Percentiles rank a stretch among this genome's conserved stretches.
Evolutionary conservation across 2,329 filamentous ascomycete genomes (phyloP).

Genomic region (Colletotrichum viniferum): DNA sequence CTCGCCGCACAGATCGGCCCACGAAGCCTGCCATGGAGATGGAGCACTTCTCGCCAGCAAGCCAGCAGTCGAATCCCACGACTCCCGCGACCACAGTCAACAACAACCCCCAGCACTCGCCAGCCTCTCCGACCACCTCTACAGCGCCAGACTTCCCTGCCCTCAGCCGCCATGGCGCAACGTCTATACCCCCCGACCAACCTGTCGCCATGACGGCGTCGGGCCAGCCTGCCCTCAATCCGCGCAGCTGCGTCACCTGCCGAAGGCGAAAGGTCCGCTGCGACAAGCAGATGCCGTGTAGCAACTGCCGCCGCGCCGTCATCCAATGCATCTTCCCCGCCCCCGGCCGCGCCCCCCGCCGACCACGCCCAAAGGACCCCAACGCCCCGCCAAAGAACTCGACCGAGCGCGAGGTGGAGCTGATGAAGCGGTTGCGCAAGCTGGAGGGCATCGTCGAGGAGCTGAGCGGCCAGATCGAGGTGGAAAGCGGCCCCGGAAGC

Average conservation of each 20-base stretch:
- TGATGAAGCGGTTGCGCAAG: constrained; percentile 74
- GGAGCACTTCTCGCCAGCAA: constrained; percentile 8
- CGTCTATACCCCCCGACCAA: constrained; percentile 19
- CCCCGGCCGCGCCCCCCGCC: constrained; percentile 73
- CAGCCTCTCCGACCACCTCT: constrained; percentile 1
- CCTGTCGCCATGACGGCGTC: constrained; percentile 20
- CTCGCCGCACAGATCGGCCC: not conserved
- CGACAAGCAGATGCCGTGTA: constrained; percentile 78
- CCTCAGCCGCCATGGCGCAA: constrained; percentile 16
- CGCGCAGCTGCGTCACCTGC: constrained; percentile 55
- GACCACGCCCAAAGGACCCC: constrained; percentile 67
- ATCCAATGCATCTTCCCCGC: constrained; percentile 78
- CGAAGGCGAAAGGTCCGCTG: constrained; percentile 72
- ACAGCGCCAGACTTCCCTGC: constrained; percentile 6
- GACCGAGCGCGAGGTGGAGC: constrained; percentile 68
- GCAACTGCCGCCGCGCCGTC: constrained; percentile 73
- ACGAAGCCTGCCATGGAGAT: not conserved
- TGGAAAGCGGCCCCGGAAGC: constrained; percentile 39
- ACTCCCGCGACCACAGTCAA: constrained; percentile 1
- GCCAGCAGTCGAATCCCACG: constrained; percentile 8
- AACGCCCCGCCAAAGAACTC: constrained; percentile 65
- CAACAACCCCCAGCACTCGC: constrained; percentile 13
- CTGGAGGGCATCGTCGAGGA: constrained; percentile 79
- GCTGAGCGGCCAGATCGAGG: constrained; percentile 66
- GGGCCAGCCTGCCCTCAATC: constrained; percentile 43